Percentiles rank a stretch among this genome's conserved stretches.
These are phyloP conservation scores for Globisporangium canariense DNA, from an alignment of 352 stramenopile genomes.

Conservation along the genomic window DNA sequence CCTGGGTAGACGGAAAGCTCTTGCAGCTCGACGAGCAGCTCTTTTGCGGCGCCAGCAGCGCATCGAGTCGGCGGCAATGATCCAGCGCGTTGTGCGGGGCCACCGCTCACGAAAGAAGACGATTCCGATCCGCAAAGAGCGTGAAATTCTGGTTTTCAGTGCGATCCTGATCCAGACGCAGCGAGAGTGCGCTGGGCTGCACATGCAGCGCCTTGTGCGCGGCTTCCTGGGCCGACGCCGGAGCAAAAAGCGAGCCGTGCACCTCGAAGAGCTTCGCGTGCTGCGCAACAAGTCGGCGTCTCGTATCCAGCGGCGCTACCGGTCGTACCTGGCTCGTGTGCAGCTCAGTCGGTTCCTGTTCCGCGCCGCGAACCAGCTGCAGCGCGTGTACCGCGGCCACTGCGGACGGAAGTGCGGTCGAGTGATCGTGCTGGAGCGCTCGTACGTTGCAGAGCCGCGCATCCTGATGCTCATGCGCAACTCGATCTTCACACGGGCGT, in stretches of 20 bases:
- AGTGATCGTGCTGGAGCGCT: constrained; percentile 31
- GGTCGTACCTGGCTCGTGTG: constrained; percentile 50
- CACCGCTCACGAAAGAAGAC: constrained; percentile 21
- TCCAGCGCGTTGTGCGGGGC: constrained; percentile 48
- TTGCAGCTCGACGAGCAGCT: constrained; percentile 17
- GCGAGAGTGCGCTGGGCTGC: constrained; percentile 24
- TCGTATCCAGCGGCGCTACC: constrained; percentile 49
- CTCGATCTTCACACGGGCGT: constrained; percentile 52
- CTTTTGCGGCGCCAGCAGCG: constrained; percentile 20
- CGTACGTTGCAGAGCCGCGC: constrained; percentile 37
- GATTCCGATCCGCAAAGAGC: constrained; percentile 14
- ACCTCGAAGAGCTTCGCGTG: constrained; percentile 21
- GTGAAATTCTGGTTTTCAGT: constrained; percentile 18
- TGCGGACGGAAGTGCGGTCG: constrained; percentile 32
- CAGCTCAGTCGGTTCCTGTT: constrained; percentile 34
- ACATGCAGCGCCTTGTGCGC: constrained; percentile 34
- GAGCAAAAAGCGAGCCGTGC: constrained; percentile 15
- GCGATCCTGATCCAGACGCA: constrained; percentile 13
- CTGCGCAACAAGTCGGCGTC: constrained; percentile 26
- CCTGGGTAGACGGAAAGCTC: constrained; percentile 30
- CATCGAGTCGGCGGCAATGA: constrained; percentile 20
- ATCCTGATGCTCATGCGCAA: constrained; percentile 42
- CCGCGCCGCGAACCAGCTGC: constrained; percentile 37
- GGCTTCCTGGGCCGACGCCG: constrained; percentile 41
- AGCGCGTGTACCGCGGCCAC: constrained; percentile 54